Conservation (phyloP, 768 basidiomycete genomes). For the Phylloporus rhodoxanthus region DNA sequence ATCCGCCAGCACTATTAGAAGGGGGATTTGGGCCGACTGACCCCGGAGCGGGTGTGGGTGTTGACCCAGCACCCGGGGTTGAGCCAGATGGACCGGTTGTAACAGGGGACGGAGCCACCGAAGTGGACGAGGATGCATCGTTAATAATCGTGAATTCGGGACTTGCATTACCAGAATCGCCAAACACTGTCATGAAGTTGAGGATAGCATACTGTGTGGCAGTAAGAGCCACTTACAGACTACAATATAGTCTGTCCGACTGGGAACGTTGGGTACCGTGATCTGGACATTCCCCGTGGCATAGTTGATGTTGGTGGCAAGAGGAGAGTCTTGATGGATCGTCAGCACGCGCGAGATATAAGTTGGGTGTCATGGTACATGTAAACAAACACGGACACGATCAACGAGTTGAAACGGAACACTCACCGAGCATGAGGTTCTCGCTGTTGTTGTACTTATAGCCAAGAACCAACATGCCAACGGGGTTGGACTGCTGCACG, state of each 20-base stretch:
- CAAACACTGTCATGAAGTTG: slow-evolving; percentile 26
- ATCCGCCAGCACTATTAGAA: not conserved
- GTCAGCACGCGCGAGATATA: slow-evolving; percentile 5
- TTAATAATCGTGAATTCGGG: slow-evolving; percentile 45
- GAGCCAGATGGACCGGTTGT: slow-evolving; percentile 1
- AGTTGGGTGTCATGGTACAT: not conserved
- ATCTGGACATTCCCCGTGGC: slow-evolving; percentile 29
- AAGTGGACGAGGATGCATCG: slow-evolving; percentile 42
- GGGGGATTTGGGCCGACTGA: not conserved
- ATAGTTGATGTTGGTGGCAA: slow-evolving; percentile 32
- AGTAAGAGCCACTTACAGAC: slow-evolving; percentile 28
- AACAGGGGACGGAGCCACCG: slow-evolving; percentile 6
- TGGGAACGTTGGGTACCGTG: slow-evolving; percentile 32
- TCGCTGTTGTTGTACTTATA: slow-evolving; percentile 25
- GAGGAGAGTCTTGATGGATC: slow-evolving; percentile 26
- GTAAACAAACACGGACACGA: not conserved
- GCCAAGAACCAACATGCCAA: slow-evolving; percentile 29
- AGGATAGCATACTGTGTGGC: not conserved
- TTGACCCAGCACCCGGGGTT: not conserved
- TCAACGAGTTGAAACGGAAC: not conserved
- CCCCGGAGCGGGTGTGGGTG: slow-evolving; percentile 3
- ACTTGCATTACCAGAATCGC: slow-evolving; percentile 39
- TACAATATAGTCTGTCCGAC: slow-evolving; percentile 31
- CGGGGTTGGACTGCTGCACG: slow-evolving; percentile 25
- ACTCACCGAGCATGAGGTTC: slow-evolving; percentile 28